Evolutionary conservation across 371 early-diverging fungal species (phyloP).

Genomic region (Globomyces sp.): DNA sequence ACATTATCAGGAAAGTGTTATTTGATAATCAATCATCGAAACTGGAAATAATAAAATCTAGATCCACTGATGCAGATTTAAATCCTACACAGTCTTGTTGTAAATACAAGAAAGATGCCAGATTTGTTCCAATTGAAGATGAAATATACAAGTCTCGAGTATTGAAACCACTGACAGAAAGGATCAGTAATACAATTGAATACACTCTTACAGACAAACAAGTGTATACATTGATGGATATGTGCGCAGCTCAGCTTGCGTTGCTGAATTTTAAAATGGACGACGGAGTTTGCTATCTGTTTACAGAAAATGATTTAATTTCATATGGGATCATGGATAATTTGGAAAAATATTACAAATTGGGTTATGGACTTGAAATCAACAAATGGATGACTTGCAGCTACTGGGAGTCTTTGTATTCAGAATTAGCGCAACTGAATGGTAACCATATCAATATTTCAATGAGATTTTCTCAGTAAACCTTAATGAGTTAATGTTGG

Average conservation of each 20-base stretch:
- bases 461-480: constrained; percentile 1
- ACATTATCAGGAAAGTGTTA: background rate
- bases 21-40: no score
- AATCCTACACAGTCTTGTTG: constrained; percentile 1
- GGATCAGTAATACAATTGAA: no score
- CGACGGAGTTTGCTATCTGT: constrained; percentile 3
- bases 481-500: no score
- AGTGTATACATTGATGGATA: constrained; percentile 6
- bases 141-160: no score
- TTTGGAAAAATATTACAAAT: constrained; percentile 11
- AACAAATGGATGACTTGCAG: background rate
- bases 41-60: background rate
- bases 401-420: background rate
- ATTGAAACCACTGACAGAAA: no score
- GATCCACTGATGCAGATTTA: constrained; percentile 9
- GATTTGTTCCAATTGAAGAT: no score
- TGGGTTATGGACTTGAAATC: background rate
- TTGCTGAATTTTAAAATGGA: background rate
- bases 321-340: background rate
- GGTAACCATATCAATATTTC: background rate
- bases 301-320: background rate
- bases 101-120: no score
- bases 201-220: background rate
- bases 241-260: constrained; percentile 1
- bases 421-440: background rate